These are phyloP conservation scores for Exobasidium cylindrosporum DNA, from an alignment of 1,284 basidiomycete species.

Conservation along the genomic window DNA sequence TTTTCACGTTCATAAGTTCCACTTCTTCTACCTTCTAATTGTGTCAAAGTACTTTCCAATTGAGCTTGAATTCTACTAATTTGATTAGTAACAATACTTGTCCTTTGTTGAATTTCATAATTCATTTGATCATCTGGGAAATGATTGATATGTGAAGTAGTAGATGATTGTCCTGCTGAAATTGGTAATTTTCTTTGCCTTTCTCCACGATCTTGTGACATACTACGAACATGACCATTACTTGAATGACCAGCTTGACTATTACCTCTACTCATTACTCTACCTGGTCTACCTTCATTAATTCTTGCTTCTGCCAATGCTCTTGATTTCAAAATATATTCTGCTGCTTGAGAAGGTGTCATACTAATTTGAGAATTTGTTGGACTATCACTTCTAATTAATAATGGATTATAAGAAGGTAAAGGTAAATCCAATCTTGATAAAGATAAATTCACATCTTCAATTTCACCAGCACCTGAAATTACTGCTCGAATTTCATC, in stretches of 20 bases:
- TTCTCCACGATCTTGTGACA: constrained; percentile 8
- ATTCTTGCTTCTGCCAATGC: constrained; percentile 45
- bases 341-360: constrained; percentile 25
- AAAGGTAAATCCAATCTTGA: constrained; percentile 31
- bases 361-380: constrained; percentile 15
- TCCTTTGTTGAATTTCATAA: constrained; percentile 45
- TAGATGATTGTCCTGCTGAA: background rate
- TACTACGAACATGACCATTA: constrained; percentile 1
- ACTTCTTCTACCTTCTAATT: constrained; percentile 42
- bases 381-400: constrained; percentile 18
- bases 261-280: background rate
- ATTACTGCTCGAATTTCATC: constrained; percentile 49
- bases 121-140: constrained; percentile 53
- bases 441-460: constrained; percentile 27
- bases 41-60: constrained; percentile 43
- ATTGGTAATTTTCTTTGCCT: constrained; percentile 8
- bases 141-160: constrained; percentile 18
- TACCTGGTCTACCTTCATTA: constrained; percentile 20
- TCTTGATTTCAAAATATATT: constrained; percentile 40
- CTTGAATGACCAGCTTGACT: constrained; percentile 5
- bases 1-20: constrained; percentile 32
- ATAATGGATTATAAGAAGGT: constrained; percentile 7
- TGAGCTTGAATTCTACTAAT: constrained; percentile 48
- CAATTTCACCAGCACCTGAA: constrained; percentile 19
- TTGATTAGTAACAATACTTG: constrained; percentile 44